Percentiles rank a stretch among this genome's conserved stretches.
Evolutionary conservation across 768 basidiomycete genomes (phyloP).

Genomic region (Pleurotus cornucopiae): DNA sequence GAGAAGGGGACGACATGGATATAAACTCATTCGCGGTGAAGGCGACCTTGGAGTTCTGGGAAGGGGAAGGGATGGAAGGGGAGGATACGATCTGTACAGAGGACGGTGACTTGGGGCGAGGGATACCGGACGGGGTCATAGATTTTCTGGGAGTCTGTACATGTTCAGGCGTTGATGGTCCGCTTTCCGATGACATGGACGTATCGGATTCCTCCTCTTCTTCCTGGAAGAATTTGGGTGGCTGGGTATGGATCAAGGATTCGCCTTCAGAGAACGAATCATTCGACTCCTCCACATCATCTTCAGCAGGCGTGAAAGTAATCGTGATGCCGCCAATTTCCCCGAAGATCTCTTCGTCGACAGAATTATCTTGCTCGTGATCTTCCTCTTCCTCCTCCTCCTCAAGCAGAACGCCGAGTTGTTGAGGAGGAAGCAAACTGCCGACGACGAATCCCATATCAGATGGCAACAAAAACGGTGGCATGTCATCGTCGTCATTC

Average conservation of each 20-base stretch:
- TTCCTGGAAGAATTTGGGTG: slow-evolving; percentile 15
- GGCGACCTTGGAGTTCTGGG: slow-evolving; percentile 23
- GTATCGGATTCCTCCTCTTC: slow-evolving; percentile 28
- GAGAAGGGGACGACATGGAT: slow-evolving; percentile 6
- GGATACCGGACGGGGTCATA: slow-evolving; percentile 23
- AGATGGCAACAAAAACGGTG: slow-evolving; percentile 40
- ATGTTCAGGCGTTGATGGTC: slow-evolving; percentile 20
- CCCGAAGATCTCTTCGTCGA: slow-evolving; percentile 50
- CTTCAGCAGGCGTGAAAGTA: slow-evolving; percentile 61
- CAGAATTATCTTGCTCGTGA: slow-evolving; percentile 23
- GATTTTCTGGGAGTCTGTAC: slow-evolving; percentile 17
- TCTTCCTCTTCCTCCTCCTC: slow-evolving; percentile 25
- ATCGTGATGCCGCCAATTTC: slow-evolving; percentile 72
- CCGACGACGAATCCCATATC: slow-evolving; percentile 28
- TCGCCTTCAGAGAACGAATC: slow-evolving; percentile 15
- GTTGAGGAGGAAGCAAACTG: not conserved
- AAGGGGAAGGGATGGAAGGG: slow-evolving; percentile 26
- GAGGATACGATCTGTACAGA: slow-evolving; percentile 27
- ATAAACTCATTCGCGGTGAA: slow-evolving; percentile 29
- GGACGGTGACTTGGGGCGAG: slow-evolving; percentile 18
- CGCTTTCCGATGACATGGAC: slow-evolving; percentile 9
- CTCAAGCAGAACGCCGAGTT: slow-evolving; percentile 20
- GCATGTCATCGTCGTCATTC: slow-evolving; percentile 44
- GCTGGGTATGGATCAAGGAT: slow-evolving; percentile 10
- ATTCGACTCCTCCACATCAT: slow-evolving; percentile 16